A percentile compares a stretch with the other conserved stretches of the same genome.
Conservation (phyloP, 169 alveolate species). For the Eimeria maxima region DNA sequence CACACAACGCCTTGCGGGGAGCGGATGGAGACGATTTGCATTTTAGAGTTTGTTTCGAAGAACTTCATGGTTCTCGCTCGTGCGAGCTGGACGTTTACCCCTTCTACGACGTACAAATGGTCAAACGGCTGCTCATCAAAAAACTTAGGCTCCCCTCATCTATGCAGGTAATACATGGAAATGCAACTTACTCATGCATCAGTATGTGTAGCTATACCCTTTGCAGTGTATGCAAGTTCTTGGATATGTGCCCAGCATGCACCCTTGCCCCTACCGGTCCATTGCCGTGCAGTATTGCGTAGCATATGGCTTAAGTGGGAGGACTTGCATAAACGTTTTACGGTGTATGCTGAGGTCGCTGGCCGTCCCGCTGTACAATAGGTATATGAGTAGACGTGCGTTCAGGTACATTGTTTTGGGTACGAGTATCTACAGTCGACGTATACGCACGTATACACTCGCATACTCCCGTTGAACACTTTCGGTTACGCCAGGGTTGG, state of each 20-base stretch:
- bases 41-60: slow-evolving; percentile 78
- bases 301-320: neutral
- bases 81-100: slow-evolving; percentile 89
- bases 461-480: neutral
- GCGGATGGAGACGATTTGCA: slow-evolving; percentile 76
- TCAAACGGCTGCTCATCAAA: slow-evolving; percentile 92
- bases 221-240: neutral
- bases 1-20: slow-evolving; percentile 80
- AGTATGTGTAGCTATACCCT: neutral
- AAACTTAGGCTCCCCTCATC: slow-evolving; percentile 90
- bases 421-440: neutral
- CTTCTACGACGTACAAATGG: slow-evolving; percentile 93
- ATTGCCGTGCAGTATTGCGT: no score
- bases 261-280: no score
- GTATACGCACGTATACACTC: no score
- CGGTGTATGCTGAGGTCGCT: neutral
- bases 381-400: no score
- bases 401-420: no score
- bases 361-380: no score
- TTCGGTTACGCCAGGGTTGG: neutral
- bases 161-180: slow-evolving; percentile 83
- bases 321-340: neutral
- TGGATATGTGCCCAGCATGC: neutral
- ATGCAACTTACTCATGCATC: neutral
- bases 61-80: slow-evolving; percentile 77